These are phyloP conservation scores for Quercus berberidifolia DNA, from an alignment of 306 rosid species.

Conservation along the genomic window DNA sequence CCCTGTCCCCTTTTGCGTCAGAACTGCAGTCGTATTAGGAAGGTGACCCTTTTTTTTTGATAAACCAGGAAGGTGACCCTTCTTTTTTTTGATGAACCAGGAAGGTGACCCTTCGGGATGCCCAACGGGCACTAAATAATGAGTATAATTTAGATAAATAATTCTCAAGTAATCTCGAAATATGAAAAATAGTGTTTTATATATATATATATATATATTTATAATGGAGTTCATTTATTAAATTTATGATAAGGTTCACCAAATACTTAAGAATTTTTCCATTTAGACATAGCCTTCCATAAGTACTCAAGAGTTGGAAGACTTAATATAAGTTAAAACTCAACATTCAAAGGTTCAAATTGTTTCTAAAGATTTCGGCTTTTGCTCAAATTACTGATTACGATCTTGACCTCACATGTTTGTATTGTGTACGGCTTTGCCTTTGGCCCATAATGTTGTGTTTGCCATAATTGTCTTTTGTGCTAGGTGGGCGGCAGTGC, in stretches of 20 bases:
- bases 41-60: no score
- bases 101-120: not conserved
- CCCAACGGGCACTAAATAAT: not conserved
- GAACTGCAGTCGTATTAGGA: not conserved
- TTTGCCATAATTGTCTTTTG: not conserved
- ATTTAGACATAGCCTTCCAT: not conserved
- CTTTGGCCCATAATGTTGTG: not conserved
- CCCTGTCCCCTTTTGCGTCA: no score
- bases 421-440: not conserved
- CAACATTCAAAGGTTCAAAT: not conserved
- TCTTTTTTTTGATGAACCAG: no score
- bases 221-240: rapidly evolving
- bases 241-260: rapidly evolving
- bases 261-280: not conserved
- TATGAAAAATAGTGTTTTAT: rapidly evolving
- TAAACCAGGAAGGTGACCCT: no score
- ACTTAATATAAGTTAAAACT: not conserved
- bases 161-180: rapidly evolving
- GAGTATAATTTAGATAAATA: no score
- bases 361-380: not conserved
- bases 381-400: not conserved
- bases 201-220: no score
- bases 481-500: not conserved
- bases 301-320: not conserved
- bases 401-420: not conserved